Base-by-base conservation (phyloP, 225 moss, liverwort and hornwort species). In the Bryoerythrophyllum caledonicum region DNA sequence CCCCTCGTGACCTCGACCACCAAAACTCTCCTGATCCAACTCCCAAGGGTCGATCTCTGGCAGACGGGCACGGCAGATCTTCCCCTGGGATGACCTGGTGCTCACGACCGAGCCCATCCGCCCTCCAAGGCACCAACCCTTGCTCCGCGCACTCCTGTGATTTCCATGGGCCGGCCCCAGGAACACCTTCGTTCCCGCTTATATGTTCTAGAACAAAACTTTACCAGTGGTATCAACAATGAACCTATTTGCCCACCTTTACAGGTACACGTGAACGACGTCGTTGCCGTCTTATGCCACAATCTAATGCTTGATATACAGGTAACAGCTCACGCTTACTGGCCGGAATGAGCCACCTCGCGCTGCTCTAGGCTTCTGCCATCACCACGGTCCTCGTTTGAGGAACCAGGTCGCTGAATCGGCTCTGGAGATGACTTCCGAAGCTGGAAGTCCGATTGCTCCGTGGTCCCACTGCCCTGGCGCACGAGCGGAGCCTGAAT, bases 221-320 rank as follows among this genome's bases (percentile, higher is more conserved):
- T 77, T 66, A 82, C 72, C 23, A 84, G 82, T 51, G 65, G 70
- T n/a, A 85, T 85, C 67, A 83, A 78, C 72, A 91, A 77, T 71
- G 78, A 77, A 84, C 87, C 82, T 81, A 57, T 76, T 81, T 57
- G 86, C 70, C 88, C 84, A 56, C 82, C 84, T 86, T 79, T 72
- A 78, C 19, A 49, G 48, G 78, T 79, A 78, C 77, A 84, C 28
- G 73, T 76, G 72, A 83, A 78, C 68, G 71, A 72, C 70, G n/a
- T 55, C 46, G 66, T 55, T 53, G 70, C 32, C 54, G 74, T 65
- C 52, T 56, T 63, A 44, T 61, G 67, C 23, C 68, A 68, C 67
- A 41, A 74, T 75, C 67, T 44, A 77, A 60, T 44, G 68, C 72
- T 32, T 61, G 32, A 72, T 72, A 32, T 72, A 61, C 60, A 48